Evolutionary conservation across 23 red algal genomes (phyloP), one percentile per base, ranked within the genome.

Genomic region (Cyanidium caldarium): DNA sequence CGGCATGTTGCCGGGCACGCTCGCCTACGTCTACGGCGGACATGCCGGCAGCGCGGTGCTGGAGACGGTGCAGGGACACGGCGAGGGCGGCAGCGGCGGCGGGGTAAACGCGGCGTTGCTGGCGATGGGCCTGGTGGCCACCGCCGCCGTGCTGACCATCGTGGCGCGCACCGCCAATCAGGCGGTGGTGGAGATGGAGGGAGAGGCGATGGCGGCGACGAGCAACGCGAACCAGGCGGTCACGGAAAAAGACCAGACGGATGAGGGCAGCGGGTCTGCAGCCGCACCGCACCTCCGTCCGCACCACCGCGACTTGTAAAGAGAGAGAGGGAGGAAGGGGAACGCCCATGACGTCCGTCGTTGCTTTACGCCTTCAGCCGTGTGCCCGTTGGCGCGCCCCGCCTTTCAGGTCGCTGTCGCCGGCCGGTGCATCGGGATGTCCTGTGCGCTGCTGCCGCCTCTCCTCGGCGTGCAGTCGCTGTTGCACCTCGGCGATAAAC

Each of bases 1-100:
- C 40, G 91, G 91, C 34, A 96, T 96, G 91, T 40, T 96, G 35
- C 91, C 91, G 5, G 91, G 91, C n/a, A 88, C 91, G 2, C 65
- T 85, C 42, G 82, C 83, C 1, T 88, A 84, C 29, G 83, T 96
- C 15, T 85, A 76, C 43, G 91, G 72, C 0, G 91, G 91, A 0
- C 70, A 61, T 12, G 75, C 85, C 20, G 83, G 80, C 20, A 82
- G 72, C 12, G 66, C 76, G 14, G 44, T 87, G 46, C 76, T 81
- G 12, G 69, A 41, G 69, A 46, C 20, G 76, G 80, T 61, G 20
- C 76, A 0, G 39, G 57, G 36, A 40, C n/a, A 0, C 38, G 65
- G 14, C 58, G 42, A 17, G 45, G 51, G 30, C 51, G 10, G n/a
- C 3, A 28, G 23, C 13, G 51, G 51, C 10, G 31, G 10, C 21